Evolutionary conservation across 805 yeast genomes (phyloP).

Genomic region (Maudiozyma barnettii): DNA sequence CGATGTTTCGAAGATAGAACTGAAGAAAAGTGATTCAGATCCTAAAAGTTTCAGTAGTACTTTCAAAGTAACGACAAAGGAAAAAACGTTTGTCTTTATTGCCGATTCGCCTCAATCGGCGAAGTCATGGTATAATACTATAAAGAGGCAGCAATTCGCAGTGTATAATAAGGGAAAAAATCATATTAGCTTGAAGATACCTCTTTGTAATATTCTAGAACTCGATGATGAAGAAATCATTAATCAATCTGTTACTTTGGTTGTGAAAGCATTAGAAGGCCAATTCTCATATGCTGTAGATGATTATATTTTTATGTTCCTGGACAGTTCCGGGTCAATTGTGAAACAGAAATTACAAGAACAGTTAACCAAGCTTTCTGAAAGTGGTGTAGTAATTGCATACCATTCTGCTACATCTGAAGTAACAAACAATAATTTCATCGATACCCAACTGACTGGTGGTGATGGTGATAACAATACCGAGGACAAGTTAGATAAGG

Average conservation of each 20-base stretch:
- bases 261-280: constrained; percentile 53
- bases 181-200: constrained; percentile 69
- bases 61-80: constrained; percentile 51
- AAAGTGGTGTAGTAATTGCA: constrained; percentile 2
- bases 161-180: constrained; percentile 53
- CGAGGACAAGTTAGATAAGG: neutral
- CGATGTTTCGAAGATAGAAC: constrained; percentile 51
- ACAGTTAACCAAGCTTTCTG: constrained; percentile 13
- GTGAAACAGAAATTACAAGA: constrained; percentile 35
- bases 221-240: constrained; percentile 47
- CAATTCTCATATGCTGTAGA: constrained; percentile 48
- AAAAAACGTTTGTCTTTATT: constrained; percentile 50
- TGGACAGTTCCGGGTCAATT: constrained; percentile 36
- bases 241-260: constrained; percentile 46
- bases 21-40: constrained; percentile 17
- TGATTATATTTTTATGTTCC: constrained; percentile 61
- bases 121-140: constrained; percentile 63
- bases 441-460: neutral
- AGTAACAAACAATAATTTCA: neutral
- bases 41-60: constrained; percentile 28
- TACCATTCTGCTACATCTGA: neutral
- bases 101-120: constrained; percentile 72
- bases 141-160: constrained; percentile 71
- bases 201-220: constrained; percentile 57
- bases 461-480: neutral